Evolutionary conservation across 768 basidiomycete genomes (phyloP).

Genomic region (Pleurotus tuber-regium): DNA sequence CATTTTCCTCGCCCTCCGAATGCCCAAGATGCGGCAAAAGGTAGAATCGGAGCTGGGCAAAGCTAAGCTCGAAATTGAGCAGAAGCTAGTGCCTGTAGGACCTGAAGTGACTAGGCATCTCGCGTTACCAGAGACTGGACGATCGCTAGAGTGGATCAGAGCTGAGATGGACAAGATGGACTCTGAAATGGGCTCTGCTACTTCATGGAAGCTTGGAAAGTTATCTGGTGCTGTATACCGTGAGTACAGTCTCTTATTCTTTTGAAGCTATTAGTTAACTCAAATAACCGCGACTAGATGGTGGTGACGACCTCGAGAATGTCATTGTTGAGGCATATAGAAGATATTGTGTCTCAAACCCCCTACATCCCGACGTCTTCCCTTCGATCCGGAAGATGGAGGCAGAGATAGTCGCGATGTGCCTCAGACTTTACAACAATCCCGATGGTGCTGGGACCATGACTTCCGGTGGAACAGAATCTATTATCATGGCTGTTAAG

Average conservation of each 20-base stretch:
- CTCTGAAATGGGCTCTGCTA: constrained; percentile 39
- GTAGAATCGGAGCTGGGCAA: constrained; percentile 63
- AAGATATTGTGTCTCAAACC: constrained; percentile 83
- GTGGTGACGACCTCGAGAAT: constrained; percentile 76
- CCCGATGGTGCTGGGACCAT: constrained; percentile 87
- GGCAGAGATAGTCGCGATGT: constrained; percentile 89
- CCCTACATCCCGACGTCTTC: constrained; percentile 91
- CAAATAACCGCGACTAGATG: no score
- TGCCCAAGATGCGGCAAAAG: constrained; percentile 59
- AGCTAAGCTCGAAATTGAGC: constrained; percentile 64
- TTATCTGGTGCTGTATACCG: constrained; percentile 87
- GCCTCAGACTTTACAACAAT: constrained; percentile 79
- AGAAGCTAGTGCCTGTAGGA: constrained; percentile 64
- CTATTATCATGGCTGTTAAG: constrained; percentile 94
- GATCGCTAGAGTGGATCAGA: constrained; percentile 69
- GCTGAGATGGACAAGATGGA: constrained; percentile 84
- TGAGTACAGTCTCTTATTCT: constrained; percentile 32
- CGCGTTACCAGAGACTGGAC: constrained; percentile 60
- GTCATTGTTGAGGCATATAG: constrained; percentile 80
- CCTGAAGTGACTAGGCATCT: constrained; percentile 63
- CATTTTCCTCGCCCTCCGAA: constrained; percentile 53
- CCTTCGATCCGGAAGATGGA: constrained; percentile 97
- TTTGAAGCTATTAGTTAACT: not conserved
- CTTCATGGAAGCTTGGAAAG: constrained; percentile 69
- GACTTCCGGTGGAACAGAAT: constrained; percentile 95